Percentiles rank a stretch among this genome's conserved stretches.
These are phyloP conservation scores for Marasmius fiardii DNA, from an alignment of 1,284 basidiomycete species.

Conservation along the genomic window DNA sequence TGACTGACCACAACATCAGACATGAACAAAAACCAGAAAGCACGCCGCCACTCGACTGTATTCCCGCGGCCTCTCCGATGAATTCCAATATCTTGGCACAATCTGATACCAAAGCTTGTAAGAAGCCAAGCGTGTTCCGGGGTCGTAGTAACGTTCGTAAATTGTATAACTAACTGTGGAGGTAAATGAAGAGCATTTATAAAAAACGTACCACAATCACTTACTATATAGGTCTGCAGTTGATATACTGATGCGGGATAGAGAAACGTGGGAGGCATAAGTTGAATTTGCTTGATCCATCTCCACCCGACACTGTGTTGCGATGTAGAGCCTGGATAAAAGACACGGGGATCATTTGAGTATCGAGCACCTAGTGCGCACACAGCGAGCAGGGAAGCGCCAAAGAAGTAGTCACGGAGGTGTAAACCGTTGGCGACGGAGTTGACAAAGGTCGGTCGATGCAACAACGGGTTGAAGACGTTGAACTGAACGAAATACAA, in stretches of 20 bases:
- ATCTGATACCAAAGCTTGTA: constrained; percentile 59
- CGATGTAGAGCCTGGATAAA: constrained; percentile 29
- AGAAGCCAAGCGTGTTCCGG: constrained; percentile 62
- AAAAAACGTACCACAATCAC: constrained; percentile 7
- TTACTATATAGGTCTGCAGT: constrained; percentile 44
- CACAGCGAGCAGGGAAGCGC: constrained; percentile 56
- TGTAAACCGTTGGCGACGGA: constrained; percentile 48
- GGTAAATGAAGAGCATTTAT: background rate
- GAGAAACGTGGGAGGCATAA: constrained; percentile 40
- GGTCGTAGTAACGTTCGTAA: constrained; percentile 27
- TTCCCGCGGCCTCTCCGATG: constrained; percentile 44
- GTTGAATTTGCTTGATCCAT: constrained; percentile 50
- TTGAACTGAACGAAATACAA: constrained; percentile 58
- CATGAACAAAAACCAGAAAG: constrained; percentile 10
- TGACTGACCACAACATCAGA: constrained; percentile 8
- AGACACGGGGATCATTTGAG: constrained; percentile 53
- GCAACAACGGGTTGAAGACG: constrained; percentile 54
- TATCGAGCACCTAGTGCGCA: constrained; percentile 63
- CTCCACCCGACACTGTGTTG: constrained; percentile 57
- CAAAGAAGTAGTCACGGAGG: constrained; percentile 51
- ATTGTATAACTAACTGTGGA: constrained; percentile 7
- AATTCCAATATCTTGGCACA: constrained; percentile 66
- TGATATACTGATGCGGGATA: constrained; percentile 50
- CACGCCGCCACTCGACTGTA: constrained; percentile 8
- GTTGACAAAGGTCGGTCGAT: constrained; percentile 57